Base-by-base conservation (phyloP, 345 rosid species). In the Citrus reticulata region DNA sequence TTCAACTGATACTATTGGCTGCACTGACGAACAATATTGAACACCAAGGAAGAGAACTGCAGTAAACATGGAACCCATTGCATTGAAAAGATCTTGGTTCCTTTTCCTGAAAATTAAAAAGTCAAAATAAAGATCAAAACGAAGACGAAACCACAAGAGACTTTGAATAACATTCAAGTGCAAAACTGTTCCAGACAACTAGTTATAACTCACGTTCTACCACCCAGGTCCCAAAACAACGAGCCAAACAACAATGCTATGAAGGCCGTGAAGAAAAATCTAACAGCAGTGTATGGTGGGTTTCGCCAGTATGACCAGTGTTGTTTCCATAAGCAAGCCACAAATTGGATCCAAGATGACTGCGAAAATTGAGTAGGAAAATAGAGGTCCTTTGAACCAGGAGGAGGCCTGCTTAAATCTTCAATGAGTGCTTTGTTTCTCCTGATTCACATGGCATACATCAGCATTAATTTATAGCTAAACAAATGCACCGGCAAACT, bases 311-410 rank as follows among this genome's bases (percentile, higher is more conserved):
- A 93, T 25, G 97, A 93, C 89, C 83, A 84, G 24, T 83, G 86
- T 72, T 91, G 96, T 80, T 91, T 93, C 96, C 96, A 90, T 29
- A 91, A 86, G 76, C 95, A 93, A 82, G 96, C 95, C 61, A 66
- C 64, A 66, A 84, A 87, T 67, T 91, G 96, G 34, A 84, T 87
- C 68, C 78, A 71, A 78, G 89, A 90, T 6, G 96, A 72, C 55
- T 87, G 92, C 0, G 94, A 86, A 83, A 85, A 93, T 72, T 85
- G 85, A 30, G 88, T 81, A 0, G 86, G 77, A 76, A 93, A 93
- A 73, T 91, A 78, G 19, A 93, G 83, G 35, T 90, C 94, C 79
- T 87, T 85, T 46, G 88, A 82, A 34, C 91, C 94, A 1, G 91
- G 90, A 55, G 90, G 76, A 51, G 98, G 89, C 46, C 74, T 78